phyloP scores from a whole-genome alignment of 2,329 filamentous ascomycete species.

The Alternaria burnsii region DNA sequence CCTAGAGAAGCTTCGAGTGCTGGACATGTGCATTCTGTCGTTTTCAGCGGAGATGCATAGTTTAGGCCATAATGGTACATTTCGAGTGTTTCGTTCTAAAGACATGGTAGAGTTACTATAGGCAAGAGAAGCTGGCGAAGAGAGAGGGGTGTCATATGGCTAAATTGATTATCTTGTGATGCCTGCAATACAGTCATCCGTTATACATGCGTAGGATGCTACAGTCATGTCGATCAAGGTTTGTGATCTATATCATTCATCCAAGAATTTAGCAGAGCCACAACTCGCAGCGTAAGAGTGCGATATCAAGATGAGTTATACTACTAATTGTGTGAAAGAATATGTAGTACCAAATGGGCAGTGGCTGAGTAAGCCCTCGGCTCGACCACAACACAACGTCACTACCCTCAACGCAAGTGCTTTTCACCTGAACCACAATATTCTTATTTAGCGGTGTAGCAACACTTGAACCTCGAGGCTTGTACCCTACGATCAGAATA shows the following conservation, averaged over 20 bases:
- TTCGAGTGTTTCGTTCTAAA: background rate
- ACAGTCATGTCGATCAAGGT: background rate
- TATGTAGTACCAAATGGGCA: background rate
- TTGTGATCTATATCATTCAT: too few species aligned
- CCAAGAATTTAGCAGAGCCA: background rate
- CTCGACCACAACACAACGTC: background rate
- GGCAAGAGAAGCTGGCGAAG: background rate
- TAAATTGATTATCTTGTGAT: background rate
- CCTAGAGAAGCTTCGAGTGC: background rate
- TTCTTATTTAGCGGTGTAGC: background rate
- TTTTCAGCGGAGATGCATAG: background rate
- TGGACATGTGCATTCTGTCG: background rate
- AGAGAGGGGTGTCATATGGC: background rate
- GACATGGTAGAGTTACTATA: background rate
- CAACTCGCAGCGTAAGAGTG: background rate
- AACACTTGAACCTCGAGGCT: background rate
- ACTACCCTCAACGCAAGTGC: background rate
- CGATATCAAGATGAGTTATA: background rate
- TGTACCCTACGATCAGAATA: background rate
- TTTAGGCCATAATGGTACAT: background rate
- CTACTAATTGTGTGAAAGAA: background rate
- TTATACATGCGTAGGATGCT: background rate
- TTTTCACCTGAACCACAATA: background rate
- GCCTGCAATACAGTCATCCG: background rate
- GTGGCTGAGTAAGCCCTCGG: conserved; percentile 6